phyloP scores from a whole-genome alignment of 805 yeast genomes.

The Saccharomycopsis microspora region DNA sequence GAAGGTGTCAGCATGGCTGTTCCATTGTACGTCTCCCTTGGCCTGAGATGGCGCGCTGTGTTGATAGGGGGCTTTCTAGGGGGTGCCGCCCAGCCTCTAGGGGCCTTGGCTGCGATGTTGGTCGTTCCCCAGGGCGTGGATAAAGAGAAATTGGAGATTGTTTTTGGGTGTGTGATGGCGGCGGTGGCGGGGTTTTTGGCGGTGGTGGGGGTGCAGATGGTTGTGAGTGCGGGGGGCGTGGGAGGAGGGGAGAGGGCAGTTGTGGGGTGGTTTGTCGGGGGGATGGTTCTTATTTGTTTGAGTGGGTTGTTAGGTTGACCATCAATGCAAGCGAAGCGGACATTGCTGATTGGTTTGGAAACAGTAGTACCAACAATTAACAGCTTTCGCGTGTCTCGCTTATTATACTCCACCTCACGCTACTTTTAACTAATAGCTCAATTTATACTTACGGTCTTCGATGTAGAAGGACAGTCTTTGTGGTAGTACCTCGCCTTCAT shows the following conservation, averaged over 20 bases:
- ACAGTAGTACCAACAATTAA: too few relatives aligned
- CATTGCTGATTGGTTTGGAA: too few relatives aligned
- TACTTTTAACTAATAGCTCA: too few relatives aligned
- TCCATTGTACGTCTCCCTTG: slow-evolving; percentile 73
- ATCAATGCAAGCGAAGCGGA: too few relatives aligned
- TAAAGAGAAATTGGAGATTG: slow-evolving; percentile 26
- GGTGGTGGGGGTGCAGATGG: slow-evolving; percentile 78
- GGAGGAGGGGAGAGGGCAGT: slow-evolving; percentile 24
- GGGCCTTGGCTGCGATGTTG: slow-evolving; percentile 63
- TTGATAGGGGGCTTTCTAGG: slow-evolving; percentile 60
- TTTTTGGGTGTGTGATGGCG: slow-evolving; percentile 57
- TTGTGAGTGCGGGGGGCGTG: slow-evolving; percentile 45
- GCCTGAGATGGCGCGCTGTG: slow-evolving; percentile 50
- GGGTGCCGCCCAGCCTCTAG: slow-evolving; percentile 79
- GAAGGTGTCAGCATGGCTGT: slow-evolving; percentile 93
- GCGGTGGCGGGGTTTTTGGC: slow-evolving; percentile 76
- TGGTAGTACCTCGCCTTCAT: too few relatives aligned
- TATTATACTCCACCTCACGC: too few relatives aligned
- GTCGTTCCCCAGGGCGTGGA: slow-evolving; percentile 31
- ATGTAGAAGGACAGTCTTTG: too few relatives aligned
- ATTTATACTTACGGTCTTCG: too few relatives aligned
- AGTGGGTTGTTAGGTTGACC: slow-evolving; percentile 18
- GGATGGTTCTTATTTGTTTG: slow-evolving; percentile 44
- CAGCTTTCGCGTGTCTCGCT: too few relatives aligned
- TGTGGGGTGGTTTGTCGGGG: slow-evolving; percentile 46